Percentiles rank a stretch among this genome's conserved stretches.
These are phyloP conservation scores for Leptodermis oblonga DNA, from an alignment of 257 asterid species.

Conservation along the genomic window DNA sequence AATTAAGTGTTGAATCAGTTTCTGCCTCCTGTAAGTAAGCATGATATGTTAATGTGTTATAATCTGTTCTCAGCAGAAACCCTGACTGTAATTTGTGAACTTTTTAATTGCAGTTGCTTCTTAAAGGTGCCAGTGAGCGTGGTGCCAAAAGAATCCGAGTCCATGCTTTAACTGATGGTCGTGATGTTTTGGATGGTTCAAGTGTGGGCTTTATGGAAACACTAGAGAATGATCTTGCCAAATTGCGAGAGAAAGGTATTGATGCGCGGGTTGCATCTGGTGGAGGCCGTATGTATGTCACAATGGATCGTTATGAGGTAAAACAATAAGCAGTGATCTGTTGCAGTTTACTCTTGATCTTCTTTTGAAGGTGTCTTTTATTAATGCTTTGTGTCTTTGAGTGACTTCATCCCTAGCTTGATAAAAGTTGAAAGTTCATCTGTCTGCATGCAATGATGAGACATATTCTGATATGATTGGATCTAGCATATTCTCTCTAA, in stretches of 20 bases:
- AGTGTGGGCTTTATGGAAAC: conserved; percentile 85
- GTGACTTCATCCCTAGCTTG: neutral
- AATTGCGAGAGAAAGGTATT: conserved; percentile 68
- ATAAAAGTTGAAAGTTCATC: neutral
- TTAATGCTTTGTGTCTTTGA: neutral
- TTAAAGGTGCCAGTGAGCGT: conserved; percentile 74
- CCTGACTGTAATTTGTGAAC: conserved; percentile 14
- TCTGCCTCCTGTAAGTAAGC: neutral
- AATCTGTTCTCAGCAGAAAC: neutral
- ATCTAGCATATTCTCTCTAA: neutral
- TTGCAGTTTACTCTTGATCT: neutral
- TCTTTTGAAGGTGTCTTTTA: too few relatives aligned
- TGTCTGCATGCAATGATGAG: neutral
- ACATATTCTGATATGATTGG: neutral
- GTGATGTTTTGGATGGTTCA: conserved; percentile 93
- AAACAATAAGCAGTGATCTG: neutral
- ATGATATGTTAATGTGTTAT: neutral
- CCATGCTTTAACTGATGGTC: conserved; percentile 91
- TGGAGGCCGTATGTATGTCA: conserved; percentile 96
- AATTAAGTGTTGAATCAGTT: neutral
- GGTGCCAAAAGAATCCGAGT: conserved; percentile 94
- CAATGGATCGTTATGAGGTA: conserved; percentile 98
- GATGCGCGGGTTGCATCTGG: conserved; percentile 96
- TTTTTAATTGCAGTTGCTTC: conserved; percentile 58
- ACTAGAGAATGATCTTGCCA: conserved; percentile 67